Conservation (phyloP, 139 green algal species). For the Gonium pectorale region DNA sequence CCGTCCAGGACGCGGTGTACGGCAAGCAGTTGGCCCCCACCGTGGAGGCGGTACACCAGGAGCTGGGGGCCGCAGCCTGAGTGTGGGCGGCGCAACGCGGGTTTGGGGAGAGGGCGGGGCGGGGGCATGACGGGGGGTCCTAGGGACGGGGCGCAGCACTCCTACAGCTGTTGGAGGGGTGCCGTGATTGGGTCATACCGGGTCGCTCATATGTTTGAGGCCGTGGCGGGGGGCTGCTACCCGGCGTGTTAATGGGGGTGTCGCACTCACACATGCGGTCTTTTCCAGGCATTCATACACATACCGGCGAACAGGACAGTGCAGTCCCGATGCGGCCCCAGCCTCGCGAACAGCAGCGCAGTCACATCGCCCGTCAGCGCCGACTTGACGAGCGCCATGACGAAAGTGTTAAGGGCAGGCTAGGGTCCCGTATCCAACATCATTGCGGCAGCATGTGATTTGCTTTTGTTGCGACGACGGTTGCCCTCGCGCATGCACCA, state of each 20-base stretch:
- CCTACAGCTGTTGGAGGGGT: neutral
- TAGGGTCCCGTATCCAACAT: too few species aligned
- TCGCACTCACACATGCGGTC: neutral
- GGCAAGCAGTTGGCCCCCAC: neutral
- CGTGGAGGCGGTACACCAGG: neutral
- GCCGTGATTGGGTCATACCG: neutral
- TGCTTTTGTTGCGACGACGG: too few species aligned
- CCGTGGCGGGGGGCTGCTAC: neutral
- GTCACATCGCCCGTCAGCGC: constrained; percentile 13
- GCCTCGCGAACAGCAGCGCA: neutral
- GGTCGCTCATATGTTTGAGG: neutral
- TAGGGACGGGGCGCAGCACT: neutral
- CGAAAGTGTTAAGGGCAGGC: too few species aligned
- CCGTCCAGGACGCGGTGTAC: neutral
- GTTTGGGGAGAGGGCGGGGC: too few species aligned
- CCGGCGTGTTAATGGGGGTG: neutral
- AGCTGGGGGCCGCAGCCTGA: constrained; percentile 14
- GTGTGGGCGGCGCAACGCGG: too few species aligned
- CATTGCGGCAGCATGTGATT: too few species aligned
- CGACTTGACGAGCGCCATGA: neutral
- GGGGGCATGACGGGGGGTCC: neutral
- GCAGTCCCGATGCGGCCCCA: neutral
- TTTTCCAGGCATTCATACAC: neutral
- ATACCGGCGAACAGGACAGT: neutral
- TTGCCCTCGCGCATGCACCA: too few species aligned